Base-by-base conservation (phyloP, 345 rosid species). In the Kandelia obovata region DNA sequence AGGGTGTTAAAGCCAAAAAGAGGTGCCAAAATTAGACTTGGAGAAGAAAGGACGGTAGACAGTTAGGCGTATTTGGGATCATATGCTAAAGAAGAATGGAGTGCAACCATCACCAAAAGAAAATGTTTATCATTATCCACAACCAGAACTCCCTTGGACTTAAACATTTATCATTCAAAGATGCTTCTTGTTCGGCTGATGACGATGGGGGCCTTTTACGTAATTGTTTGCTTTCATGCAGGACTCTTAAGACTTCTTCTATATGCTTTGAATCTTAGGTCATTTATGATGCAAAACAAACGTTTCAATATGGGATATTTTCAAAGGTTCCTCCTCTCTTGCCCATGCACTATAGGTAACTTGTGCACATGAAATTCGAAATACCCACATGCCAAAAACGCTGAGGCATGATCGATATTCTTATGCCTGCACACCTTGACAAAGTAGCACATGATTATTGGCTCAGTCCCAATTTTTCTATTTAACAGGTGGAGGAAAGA, bases 341-440 rank as follows among this genome's bases (percentile, higher is more conserved):
- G 66, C 71, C 75, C 80, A 67, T 30, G 57, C 21, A 21, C 21
- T 53, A 71, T 23, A 78, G 92, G 79, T 92, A 82, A 83, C 98
- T 87, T 88, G 96, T 81, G 78, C 79, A 35, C 79, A 83, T 88
- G 53, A 76, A 85, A 80, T 81, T 84, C 84, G 79, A 77, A 82
- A 66, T 43, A 49, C 77, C 68, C 88, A 82, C 89, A 72, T 88
- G 89, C 83, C 85, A 71, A 68, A 81, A 57, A 65, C 71, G 70
- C 61, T 73, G 66, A 58, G 62, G 47, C 64, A 56, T 25, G 66
- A 68, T 74, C 67, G 56, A 34, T 10, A 4, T 20, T 60, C 32
- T 35, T 58, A 23, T 69, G 28, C 58, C 47, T 19, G 32, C 59
- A 11, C 55, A 21, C 66, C 69, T 72, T 65, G 70, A 62, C 55